Base-by-base conservation (phyloP, 202 grass and related monocot species). In the Bolboschoenoplectus hybrid region DNA sequence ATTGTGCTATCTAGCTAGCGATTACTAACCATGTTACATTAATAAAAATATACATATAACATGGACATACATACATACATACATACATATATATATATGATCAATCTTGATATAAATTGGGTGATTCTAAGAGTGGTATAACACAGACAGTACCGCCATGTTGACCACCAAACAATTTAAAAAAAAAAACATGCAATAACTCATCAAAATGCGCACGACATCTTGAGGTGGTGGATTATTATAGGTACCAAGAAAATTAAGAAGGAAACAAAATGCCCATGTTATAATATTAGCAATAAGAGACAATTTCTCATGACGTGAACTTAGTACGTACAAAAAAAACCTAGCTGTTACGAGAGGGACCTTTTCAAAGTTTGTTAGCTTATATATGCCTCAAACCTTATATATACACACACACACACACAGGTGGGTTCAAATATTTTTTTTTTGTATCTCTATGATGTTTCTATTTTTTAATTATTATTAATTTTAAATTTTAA, bases 251-350 rank as follows among this genome's bases (percentile, higher is more conserved):
- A 53, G 47, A 41, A 40, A 84, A 70, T 14, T 51, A 67, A 84
- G 64, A 51, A 84, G 35, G 35, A 57, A 69, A 83, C 46, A 84
- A 65, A 84, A 53, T 26, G 26, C 20, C 16, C 58, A 43, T 41
- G 70, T 19, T 84, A 26, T 56, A 53, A 51, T 66, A 32, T 50
- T 47, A 49, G 80, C 62, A 34, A 68, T n/a, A 56, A 51, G 2
- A 26, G 81, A 65, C 50, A 70, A 2, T 26, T 45, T 51, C 38
- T 8, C 3, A 69, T 83, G 81, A 83, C 81, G 81, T 83, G 61
- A 83, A 83, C 62, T 83, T 83, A 55, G 47, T 83, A 69, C 81
- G 57, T 83, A 83, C 62, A 83, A 83, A 83, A 83, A 69, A 83
- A 67, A 67, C 45, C 36, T 83, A 47, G 61, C 81, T 83, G 81